Evolutionary conservation across 441 rosid genomes (phyloP).

Genomic region (Geranium incanum): DNA sequence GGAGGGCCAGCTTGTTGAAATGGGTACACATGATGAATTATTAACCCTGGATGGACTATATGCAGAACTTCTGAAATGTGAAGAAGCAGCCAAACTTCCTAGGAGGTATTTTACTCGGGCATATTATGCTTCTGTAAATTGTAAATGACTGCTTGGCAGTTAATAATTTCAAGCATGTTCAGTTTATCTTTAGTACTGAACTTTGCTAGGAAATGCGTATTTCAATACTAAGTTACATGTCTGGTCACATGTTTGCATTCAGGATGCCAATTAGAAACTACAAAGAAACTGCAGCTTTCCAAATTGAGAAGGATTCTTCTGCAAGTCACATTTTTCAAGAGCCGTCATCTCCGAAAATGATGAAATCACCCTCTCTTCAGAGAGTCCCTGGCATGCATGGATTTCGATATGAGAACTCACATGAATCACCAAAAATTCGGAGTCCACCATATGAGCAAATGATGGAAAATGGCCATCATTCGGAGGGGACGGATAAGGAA

Average conservation of each 20-base stretch:
- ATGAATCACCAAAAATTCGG: conserved; percentile 58
- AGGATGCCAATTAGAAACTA: conserved; percentile 84
- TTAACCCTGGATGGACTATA: conserved; percentile 70
- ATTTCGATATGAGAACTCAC: conserved; percentile 45
- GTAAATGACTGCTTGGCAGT: background rate
- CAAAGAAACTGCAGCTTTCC: conserved; percentile 56
- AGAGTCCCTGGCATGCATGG: conserved; percentile 49
- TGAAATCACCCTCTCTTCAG: conserved; percentile 92
- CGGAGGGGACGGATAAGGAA: conserved; percentile 61
- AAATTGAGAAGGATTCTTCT: conserved; percentile 83
- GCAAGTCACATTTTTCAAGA: conserved; percentile 80
- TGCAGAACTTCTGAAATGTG: conserved; percentile 92
- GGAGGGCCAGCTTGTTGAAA: conserved; percentile 98
- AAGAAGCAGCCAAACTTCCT: conserved; percentile 97
- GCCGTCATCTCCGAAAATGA: conserved; percentile 75
- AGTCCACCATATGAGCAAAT: conserved; percentile 72
- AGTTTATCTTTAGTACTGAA: background rate
- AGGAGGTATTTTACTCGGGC: conserved; percentile 52
- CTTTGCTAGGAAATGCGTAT: background rate
- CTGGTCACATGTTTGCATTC: conserved; percentile 24
- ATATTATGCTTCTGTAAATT: background rate
- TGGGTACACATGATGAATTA: conserved; percentile 97
- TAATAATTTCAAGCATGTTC: background rate
- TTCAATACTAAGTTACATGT: conserved; percentile 15
- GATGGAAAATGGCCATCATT: conserved; percentile 55